A percentile compares a stretch with the other conserved stretches of the same genome.
phyloP scores from a whole-genome alignment of 2,329 filamentous ascomycete genomes.

The Pseudocercospora fijiensis region DNA sequence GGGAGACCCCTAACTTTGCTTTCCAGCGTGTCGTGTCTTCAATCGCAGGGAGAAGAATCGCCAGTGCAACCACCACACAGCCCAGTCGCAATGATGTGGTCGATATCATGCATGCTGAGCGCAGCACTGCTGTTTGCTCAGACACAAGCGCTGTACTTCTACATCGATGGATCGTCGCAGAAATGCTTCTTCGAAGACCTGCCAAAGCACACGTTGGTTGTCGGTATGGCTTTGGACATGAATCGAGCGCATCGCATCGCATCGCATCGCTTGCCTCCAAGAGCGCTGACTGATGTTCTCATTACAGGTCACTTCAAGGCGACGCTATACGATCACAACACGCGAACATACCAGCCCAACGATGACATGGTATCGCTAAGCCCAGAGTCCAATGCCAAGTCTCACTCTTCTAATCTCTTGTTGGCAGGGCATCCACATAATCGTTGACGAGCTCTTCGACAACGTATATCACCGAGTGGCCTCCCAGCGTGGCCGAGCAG shows the following conservation, averaged over 20 bases:
- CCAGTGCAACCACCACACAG: background rate
- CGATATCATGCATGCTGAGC: constrained; percentile 26
- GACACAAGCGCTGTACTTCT: constrained; percentile 84
- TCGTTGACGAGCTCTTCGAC: constrained; percentile 95
- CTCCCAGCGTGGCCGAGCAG: constrained; percentile 71
- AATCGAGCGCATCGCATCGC: background rate
- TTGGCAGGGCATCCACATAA: constrained; percentile 71
- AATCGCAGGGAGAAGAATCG: background rate
- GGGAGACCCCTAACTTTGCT: constrained; percentile 5
- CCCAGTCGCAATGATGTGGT: constrained; percentile 30
- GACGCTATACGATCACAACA: constrained; percentile 75
- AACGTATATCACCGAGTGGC: constrained; percentile 97
- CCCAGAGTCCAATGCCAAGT: background rate
- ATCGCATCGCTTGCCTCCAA: background rate
- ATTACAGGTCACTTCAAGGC: constrained; percentile 73
- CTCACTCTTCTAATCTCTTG: constrained; percentile 13
- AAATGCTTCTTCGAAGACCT: constrained; percentile 99
- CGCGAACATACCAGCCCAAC: constrained; percentile 68
- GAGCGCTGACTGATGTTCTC: constrained; percentile 2
- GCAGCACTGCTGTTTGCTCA: constrained; percentile 50
- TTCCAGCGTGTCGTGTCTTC: constrained; percentile 4
- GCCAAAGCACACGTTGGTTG: constrained; percentile 93
- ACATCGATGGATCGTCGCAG: constrained; percentile 77
- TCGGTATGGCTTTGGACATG: constrained; percentile 56
- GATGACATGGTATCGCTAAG: constrained; percentile 50